Evolutionary conservation across 495 filamentous ascomycete genomes (phyloP).

Genomic region (Neurospora sublineolata): DNA sequence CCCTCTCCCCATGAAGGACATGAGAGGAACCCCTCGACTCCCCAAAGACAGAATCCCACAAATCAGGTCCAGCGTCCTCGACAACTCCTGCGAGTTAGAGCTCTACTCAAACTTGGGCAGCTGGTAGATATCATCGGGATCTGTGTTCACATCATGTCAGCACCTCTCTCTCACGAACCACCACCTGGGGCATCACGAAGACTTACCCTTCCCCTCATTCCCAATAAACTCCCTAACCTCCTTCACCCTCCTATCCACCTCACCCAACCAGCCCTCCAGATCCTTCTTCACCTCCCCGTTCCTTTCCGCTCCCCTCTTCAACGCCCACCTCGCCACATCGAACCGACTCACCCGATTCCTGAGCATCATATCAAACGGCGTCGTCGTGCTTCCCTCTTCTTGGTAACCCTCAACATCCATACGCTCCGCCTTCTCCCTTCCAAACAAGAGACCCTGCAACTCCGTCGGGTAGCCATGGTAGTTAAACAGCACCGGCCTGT

Average conservation of each 20-base stretch:
- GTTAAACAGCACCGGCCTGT: conserved; percentile 54
- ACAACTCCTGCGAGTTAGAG: neutral
- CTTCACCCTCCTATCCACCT: conserved; percentile 39
- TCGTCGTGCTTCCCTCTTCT: conserved; percentile 63
- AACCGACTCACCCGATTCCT: conserved; percentile 52
- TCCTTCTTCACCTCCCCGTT: conserved; percentile 41
- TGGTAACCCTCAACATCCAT: conserved; percentile 52
- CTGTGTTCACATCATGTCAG: conserved; percentile 13
- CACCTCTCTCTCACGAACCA: neutral
- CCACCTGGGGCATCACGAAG: neutral
- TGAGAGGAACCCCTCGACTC: neutral
- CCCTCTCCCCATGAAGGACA: neutral
- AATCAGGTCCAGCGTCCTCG: neutral
- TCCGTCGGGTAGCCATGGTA: conserved; percentile 60
- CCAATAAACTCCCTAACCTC: conserved; percentile 47
- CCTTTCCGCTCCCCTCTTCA: conserved; percentile 17
- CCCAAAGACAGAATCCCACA: neutral
- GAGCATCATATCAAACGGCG: conserved; percentile 67
- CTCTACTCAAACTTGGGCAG: conserved; percentile 9
- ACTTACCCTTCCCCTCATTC: conserved; percentile 34
- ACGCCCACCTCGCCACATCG: conserved; percentile 48
- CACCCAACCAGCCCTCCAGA: conserved; percentile 34
- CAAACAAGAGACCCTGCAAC: conserved; percentile 53
- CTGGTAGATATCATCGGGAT: conserved; percentile 39
- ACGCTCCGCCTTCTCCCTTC: conserved; percentile 37